Evolutionary conservation across 495 filamentous ascomycete genomes (phyloP).

Genomic region (Neurospora sp.): DNA sequence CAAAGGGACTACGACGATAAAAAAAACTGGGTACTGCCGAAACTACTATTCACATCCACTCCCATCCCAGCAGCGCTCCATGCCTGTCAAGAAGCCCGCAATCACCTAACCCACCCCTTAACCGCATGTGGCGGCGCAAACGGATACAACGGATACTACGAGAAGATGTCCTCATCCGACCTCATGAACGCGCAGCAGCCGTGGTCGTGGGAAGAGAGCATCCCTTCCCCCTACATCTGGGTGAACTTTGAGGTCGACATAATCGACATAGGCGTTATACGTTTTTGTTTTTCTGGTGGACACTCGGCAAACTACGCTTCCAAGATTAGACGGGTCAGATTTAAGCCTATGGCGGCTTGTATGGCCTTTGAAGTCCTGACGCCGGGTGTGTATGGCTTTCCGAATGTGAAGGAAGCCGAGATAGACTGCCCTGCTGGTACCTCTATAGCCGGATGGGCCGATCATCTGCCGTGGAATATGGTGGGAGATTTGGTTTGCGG

Average conservation of each 20-base stretch:
- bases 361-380: background rate
- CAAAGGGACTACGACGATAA: too few relatives aligned
- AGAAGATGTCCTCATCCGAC: background rate
- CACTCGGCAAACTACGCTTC: background rate
- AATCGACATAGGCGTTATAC: background rate
- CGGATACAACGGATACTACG: background rate
- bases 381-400: background rate
- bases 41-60: background rate
- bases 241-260: background rate
- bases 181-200: background rate
- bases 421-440: background rate
- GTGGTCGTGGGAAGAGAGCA: background rate
- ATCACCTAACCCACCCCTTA: background rate
- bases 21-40: background rate
- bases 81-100: background rate
- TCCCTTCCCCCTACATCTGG: background rate
- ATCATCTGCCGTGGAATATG: too few relatives aligned
- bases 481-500: background rate
- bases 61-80: background rate
- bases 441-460: too few relatives aligned
- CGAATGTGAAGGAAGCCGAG: background rate
- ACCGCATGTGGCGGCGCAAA: background rate
- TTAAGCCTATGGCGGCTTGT: background rate
- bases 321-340: background rate
- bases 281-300: background rate